Evolutionary conservation across 345 rosid species (phyloP).

Genomic region (Noccaea bulbosa): DNA sequence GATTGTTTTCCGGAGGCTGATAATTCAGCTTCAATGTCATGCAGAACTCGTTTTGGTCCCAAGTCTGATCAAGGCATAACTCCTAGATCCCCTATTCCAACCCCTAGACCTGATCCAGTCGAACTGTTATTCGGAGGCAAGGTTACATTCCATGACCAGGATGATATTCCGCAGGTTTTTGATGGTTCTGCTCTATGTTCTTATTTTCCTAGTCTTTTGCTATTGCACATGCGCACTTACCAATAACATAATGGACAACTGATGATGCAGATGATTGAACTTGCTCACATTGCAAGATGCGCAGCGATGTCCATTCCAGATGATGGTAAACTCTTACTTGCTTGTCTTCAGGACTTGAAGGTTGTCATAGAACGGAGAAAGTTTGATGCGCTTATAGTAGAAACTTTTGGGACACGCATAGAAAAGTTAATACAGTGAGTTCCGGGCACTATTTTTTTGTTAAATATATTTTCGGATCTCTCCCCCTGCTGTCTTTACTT

Average conservation of each 20-base stretch:
- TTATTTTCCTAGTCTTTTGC: slow-evolving; percentile 4
- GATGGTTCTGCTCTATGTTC: slow-evolving; percentile 10
- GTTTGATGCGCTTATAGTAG: slow-evolving; percentile 83
- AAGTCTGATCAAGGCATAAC: slow-evolving; percentile 95
- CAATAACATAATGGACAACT: slow-evolving; percentile 31
- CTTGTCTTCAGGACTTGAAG: slow-evolving; percentile 71
- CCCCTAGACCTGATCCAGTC: slow-evolving; percentile 50
- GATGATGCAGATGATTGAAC: slow-evolving; percentile 75
- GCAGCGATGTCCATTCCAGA: slow-evolving; percentile 63
- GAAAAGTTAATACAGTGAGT: slow-evolving; percentile 81
- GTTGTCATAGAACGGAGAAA: slow-evolving; percentile 68
- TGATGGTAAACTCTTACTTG: slow-evolving; percentile 63
- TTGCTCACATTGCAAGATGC: slow-evolving; percentile 88
- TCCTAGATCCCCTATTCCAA: too few species aligned
- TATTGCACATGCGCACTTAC: slow-evolving; percentile 13
- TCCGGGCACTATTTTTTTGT: slow-evolving; percentile 20
- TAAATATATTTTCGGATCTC: slow-evolving; percentile 5
- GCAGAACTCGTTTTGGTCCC: slow-evolving; percentile 86
- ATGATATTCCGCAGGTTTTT: slow-evolving; percentile 75
- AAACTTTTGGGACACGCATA: slow-evolving; percentile 87
- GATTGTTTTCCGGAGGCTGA: slow-evolving; percentile 85
- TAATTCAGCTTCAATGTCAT: slow-evolving; percentile 72
- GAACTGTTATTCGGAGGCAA: slow-evolving; percentile 73
- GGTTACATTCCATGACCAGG: slow-evolving; percentile 71
- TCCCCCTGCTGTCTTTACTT: background rate